Percentiles rank a stretch among this genome's conserved stretches.
These are phyloP conservation scores for Diplotaxis tenuifolia DNA, from an alignment of 345 rosid genomes.

Conservation along the genomic window DNA sequence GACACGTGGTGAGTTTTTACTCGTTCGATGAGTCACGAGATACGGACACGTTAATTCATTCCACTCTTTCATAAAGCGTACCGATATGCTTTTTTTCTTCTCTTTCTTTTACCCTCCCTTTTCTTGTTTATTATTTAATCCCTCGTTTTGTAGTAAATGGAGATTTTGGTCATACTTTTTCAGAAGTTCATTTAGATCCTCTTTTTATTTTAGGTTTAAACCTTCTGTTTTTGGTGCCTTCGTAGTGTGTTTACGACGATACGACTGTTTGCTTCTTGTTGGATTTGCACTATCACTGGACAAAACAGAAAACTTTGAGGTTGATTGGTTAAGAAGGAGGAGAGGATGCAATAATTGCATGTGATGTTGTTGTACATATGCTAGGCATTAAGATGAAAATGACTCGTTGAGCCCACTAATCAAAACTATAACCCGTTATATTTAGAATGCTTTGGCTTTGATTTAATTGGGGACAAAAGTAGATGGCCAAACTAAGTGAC, in stretches of 20 bases:
- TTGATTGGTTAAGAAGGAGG: background rate
- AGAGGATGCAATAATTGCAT: constrained; percentile 17
- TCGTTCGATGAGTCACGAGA: constrained; percentile 36
- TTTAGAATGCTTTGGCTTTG: background rate
- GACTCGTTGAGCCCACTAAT: constrained; percentile 3
- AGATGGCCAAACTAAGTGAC: background rate
- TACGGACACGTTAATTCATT: constrained; percentile 21
- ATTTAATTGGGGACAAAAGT: background rate
- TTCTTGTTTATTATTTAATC: constrained; percentile 10
- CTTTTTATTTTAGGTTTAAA: background rate
- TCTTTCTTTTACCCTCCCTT: background rate
- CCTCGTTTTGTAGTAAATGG: background rate
- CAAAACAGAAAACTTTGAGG: background rate
- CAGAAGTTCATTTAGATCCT: background rate
- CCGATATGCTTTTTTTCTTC: constrained; percentile 17
- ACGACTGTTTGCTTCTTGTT: background rate
- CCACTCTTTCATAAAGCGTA: constrained; percentile 11
- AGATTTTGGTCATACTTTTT: constrained; percentile 13
- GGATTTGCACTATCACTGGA: background rate
- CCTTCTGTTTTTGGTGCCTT: background rate
- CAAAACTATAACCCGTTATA: background rate
- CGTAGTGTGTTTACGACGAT: background rate
- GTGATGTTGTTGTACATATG: background rate
- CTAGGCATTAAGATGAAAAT: background rate
- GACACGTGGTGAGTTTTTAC: constrained; percentile 25